A percentile compares a stretch with the other conserved stretches of the same genome.
phyloP scores from a whole-genome alignment of 1,284 basidiomycete species.

The Schizophyllum commune region DNA sequence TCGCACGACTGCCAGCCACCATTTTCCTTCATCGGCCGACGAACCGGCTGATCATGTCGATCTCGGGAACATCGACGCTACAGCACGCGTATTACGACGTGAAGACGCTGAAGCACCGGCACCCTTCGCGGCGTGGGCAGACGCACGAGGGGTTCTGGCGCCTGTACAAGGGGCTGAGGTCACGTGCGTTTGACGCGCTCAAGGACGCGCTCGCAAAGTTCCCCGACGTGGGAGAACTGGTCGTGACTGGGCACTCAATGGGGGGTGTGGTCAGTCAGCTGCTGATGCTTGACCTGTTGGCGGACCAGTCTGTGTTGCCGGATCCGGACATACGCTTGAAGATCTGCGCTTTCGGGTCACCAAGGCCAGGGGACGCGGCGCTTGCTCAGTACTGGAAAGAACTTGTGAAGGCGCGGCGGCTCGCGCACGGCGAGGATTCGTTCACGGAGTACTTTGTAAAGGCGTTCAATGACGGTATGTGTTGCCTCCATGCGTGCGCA shows the following conservation, averaged over 20 bases:
- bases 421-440: conserved; percentile 26
- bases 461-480: conserved; percentile 46
- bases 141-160: conserved; percentile 49
- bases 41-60: conserved; percentile 38
- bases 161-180: conserved; percentile 36
- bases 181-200: conserved; percentile 23
- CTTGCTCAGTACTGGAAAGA: conserved; percentile 35
- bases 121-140: conserved; percentile 27
- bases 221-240: conserved; percentile 29
- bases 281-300: conserved; percentile 37
- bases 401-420: conserved; percentile 25
- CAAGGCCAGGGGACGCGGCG: conserved; percentile 36
- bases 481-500: conserved; percentile 2
- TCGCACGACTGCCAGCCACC: conserved; percentile 34
- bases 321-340: conserved; percentile 22
- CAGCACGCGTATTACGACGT: conserved; percentile 38
- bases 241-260: conserved; percentile 45
- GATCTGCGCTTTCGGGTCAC: conserved; percentile 41
- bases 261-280: conserved; percentile 41
- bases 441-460: conserved; percentile 43
- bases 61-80: conserved; percentile 36
- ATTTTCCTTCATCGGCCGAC: conserved; percentile 32
- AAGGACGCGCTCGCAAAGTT: conserved; percentile 22
- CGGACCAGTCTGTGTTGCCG: conserved; percentile 18
- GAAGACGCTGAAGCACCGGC: conserved; percentile 25